These are phyloP conservation scores for Litchi chinensis DNA, from an alignment of 345 rosid genomes.

Conservation along the genomic window DNA sequence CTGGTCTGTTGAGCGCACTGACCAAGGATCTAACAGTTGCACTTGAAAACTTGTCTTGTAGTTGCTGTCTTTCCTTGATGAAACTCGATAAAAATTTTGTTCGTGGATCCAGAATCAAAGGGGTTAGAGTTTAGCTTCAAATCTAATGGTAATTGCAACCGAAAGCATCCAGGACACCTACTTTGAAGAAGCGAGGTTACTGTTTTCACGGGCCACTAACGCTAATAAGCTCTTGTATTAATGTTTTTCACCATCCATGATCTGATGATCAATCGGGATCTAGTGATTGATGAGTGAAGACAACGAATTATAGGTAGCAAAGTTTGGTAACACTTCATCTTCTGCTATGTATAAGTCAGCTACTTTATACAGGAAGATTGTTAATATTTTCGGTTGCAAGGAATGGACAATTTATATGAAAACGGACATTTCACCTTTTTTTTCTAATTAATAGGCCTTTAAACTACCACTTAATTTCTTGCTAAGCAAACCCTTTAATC, in stretches of 20 bases:
- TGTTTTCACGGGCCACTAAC: no score
- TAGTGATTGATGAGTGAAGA: not conserved
- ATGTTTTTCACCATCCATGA: not conserved
- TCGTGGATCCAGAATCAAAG: no score
- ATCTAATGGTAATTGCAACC: not conserved
- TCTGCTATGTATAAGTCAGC: slow-evolving; percentile 1
- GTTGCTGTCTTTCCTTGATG: no score
- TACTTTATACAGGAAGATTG: slow-evolving; percentile 7
- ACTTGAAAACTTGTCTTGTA: no score
- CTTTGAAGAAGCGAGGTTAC: not conserved
- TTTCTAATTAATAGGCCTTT: slow-evolving; percentile 6
- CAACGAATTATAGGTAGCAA: not conserved
- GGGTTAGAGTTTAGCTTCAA: not conserved
- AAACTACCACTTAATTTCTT: slow-evolving; percentile 21
- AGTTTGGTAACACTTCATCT: slow-evolving; percentile 16
- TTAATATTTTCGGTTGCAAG: not conserved
- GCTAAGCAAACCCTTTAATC: slow-evolving; percentile 24
- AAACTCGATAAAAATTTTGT: no score
- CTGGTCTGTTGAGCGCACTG: no score
- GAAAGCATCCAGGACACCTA: not conserved
- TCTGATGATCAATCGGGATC: not conserved
- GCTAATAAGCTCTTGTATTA: not conserved
- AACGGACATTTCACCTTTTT: slow-evolving; percentile 38
- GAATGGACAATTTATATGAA: slow-evolving; percentile 21
- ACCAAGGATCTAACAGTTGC: no score